phyloP scores from a whole-genome alignment of 1,284 basidiomycete genomes.

The Pseudozyma thailandica region DNA sequence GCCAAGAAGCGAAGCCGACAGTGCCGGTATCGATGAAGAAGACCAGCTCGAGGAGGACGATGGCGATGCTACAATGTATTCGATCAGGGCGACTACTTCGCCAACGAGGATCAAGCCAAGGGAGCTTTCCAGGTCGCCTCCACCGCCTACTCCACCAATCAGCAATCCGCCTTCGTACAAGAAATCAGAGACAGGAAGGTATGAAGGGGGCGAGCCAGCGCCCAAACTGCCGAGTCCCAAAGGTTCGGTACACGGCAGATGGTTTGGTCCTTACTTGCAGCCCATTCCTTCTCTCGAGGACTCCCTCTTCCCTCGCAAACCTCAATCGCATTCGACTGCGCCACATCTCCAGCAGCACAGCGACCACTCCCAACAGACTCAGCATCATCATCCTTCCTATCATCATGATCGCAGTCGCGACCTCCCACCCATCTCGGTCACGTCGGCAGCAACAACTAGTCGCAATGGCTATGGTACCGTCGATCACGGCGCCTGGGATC shows the following conservation, averaged over 20 bases:
- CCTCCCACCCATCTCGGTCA: slow-evolving; percentile 23
- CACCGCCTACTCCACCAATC: slow-evolving; percentile 10
- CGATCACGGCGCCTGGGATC: slow-evolving; percentile 25
- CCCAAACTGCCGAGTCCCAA: slow-evolving; percentile 43
- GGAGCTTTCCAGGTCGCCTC: slow-evolving; percentile 24
- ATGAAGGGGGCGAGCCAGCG: slow-evolving; percentile 18
- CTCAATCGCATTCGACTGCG: slow-evolving; percentile 6
- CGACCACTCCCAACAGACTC: slow-evolving; percentile 5
- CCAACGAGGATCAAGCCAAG: slow-evolving; percentile 15
- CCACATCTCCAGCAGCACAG: slow-evolving; percentile 9
- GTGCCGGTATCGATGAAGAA: slow-evolving; percentile 33
- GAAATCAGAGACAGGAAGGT: slow-evolving; percentile 16
- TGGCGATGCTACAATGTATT: slow-evolving; percentile 3
- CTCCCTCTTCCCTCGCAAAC: slow-evolving; percentile 27
- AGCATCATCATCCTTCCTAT: slow-evolving; percentile 6
- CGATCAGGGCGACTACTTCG: slow-evolving; percentile 10
- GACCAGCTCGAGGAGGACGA: slow-evolving; percentile 44
- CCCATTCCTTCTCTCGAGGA: slow-evolving; percentile 33
- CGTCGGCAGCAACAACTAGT: slow-evolving; percentile 7
- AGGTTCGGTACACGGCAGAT: slow-evolving; percentile 36
- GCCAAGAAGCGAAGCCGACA: slow-evolving; percentile 31
- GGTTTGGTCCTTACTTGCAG: slow-evolving; percentile 47
- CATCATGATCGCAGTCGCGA: slow-evolving; percentile 33
- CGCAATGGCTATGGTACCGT: slow-evolving; percentile 15
- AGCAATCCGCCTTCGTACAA: slow-evolving; percentile 15